Evolutionary conservation across 257 asterid genomes (phyloP).

Genomic region (Fraxinus excelsior): DNA sequence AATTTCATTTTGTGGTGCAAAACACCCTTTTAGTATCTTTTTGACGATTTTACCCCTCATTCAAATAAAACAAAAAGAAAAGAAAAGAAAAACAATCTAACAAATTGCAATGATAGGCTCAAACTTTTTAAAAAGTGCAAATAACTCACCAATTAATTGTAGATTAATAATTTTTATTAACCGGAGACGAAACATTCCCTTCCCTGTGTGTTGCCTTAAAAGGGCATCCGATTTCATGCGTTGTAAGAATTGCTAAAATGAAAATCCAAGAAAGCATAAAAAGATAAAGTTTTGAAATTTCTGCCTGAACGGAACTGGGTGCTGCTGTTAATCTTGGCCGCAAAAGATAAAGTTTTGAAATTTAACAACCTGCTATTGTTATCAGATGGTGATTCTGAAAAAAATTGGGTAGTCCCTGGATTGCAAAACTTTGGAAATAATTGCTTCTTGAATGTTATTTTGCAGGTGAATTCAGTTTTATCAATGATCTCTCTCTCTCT

Average conservation of each 20-base stretch:
- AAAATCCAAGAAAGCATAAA: constrained; percentile 13
- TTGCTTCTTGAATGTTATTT: constrained; percentile 83
- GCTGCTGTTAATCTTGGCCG: constrained; percentile 53
- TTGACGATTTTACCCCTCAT: no score
- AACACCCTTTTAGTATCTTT: no score
- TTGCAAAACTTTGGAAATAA: constrained; percentile 82
- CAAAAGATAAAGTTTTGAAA: constrained; percentile 41
- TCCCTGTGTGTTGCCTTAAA: background rate
- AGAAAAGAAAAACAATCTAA: no score
- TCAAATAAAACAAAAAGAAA: no score
- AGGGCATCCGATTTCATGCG: background rate
- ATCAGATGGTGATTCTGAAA: constrained; percentile 27
- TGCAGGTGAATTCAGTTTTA: constrained; percentile 59
- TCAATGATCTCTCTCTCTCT: background rate
- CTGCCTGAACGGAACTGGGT: constrained; percentile 34
- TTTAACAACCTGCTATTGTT: constrained; percentile 24
- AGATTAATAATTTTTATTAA: background rate
- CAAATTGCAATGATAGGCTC: no score
- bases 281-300: constrained; percentile 27
- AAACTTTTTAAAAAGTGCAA: no score
- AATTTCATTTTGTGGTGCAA: no score
- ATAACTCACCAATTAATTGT: no score
- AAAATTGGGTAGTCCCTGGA: constrained; percentile 68
- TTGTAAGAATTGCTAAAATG: constrained; percentile 31
- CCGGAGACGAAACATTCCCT: background rate